These are phyloP conservation scores for Syzygium malaccense DNA, from an alignment of 441 rosid species.

Conservation along the genomic window DNA sequence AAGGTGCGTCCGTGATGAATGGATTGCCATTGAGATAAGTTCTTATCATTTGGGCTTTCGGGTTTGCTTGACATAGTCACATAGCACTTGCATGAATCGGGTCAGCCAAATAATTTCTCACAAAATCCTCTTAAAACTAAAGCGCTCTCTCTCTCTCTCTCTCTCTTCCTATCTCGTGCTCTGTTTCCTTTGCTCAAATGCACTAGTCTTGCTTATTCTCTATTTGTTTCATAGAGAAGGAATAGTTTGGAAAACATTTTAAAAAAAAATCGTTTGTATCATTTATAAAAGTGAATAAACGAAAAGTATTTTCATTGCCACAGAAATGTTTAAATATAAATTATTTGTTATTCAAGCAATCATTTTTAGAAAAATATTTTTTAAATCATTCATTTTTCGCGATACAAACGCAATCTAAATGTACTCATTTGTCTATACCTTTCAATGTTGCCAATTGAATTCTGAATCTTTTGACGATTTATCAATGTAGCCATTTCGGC, in stretches of 20 bases:
- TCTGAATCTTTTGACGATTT: background rate
- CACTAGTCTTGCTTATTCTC: background rate
- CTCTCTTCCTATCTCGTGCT: rapidly evolving
- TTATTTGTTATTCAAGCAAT: rapidly evolving
- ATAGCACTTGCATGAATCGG: background rate
- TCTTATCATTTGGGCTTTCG: background rate
- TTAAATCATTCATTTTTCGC: background rate
- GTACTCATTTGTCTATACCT: rapidly evolving
- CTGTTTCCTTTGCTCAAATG: background rate
- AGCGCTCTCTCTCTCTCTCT: too few species aligned
- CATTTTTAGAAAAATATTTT: background rate
- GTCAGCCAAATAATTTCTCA: background rate
- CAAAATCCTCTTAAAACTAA: background rate
- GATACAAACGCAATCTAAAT: rapidly evolving
- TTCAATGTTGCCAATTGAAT: rapidly evolving
- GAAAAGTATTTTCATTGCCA: background rate
- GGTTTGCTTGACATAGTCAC: background rate
- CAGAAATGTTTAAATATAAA: background rate
- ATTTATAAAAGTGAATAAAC: background rate
- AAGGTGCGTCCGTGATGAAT: background rate
- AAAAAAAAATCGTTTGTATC: background rate
- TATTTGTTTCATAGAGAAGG: rapidly evolving
- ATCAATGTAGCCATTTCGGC: rapidly evolving
- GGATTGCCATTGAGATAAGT: background rate
- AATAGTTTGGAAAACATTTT: rapidly evolving